phyloP scores from a whole-genome alignment of 345 rosid species.

The Raphanus sativus region DNA sequence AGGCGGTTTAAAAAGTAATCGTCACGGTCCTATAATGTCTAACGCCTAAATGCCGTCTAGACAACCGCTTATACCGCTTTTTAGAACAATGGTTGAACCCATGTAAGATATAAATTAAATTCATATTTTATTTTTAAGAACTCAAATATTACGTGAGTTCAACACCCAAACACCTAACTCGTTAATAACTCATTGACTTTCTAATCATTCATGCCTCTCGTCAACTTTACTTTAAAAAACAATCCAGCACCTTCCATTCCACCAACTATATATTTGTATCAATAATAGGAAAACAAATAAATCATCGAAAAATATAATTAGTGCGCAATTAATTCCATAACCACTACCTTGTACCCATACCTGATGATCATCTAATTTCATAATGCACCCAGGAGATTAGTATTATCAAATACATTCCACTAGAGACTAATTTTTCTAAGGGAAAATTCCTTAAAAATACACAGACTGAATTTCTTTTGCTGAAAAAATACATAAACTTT shows the following conservation, averaged over 20 bases:
- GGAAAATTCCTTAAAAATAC: too few relatives aligned
- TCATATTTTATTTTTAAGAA: slow-evolving; percentile 3
- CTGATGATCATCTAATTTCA: slow-evolving; percentile 4
- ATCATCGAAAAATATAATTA: not conserved
- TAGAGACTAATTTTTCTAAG: not conserved
- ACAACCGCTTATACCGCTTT: too few relatives aligned
- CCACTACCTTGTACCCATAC: slow-evolving; percentile 24
- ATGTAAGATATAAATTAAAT: not conserved
- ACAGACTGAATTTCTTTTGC: too few relatives aligned
- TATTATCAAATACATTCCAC: not conserved
- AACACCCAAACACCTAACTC: slow-evolving; percentile 24
- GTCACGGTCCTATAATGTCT: too few relatives aligned
- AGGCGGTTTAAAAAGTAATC: too few relatives aligned
- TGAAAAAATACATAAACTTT: too few relatives aligned
- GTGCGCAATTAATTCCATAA: slow-evolving; percentile 32
- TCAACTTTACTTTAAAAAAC: slow-evolving; percentile 24
- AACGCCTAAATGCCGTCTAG: too few relatives aligned
- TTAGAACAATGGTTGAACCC: too few relatives aligned
- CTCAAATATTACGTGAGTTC: slow-evolving; percentile 8
- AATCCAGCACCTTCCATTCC: slow-evolving; percentile 13
- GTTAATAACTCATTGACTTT: slow-evolving; percentile 36
- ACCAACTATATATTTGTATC: slow-evolving; percentile 15
- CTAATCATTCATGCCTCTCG: not conserved
- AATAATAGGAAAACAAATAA: slow-evolving; percentile 1
- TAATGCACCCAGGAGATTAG: not conserved